Evolutionary conservation across 108 stramenopile species (phyloP).

Genomic region (Cyclostephanos tholiformis): DNA sequence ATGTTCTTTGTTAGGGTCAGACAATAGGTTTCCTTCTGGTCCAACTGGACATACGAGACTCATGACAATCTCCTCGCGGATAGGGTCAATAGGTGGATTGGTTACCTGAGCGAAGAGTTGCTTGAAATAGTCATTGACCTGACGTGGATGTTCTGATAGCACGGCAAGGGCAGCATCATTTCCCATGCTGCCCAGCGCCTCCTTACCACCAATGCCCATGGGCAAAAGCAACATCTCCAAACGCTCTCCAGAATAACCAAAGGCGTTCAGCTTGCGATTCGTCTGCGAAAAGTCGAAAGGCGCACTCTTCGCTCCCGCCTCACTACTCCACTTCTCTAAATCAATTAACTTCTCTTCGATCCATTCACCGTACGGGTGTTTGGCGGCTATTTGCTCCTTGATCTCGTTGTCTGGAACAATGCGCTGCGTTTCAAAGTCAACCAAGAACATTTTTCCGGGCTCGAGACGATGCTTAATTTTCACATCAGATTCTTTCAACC

Average conservation of each 20-base stretch:
- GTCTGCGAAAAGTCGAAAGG: constrained; percentile 80
- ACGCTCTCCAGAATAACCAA: constrained; percentile 95
- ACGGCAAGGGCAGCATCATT: constrained; percentile 97
- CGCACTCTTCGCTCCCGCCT: constrained; percentile 26
- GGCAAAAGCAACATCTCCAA: constrained; percentile 93
- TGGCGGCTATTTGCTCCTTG: constrained; percentile 91
- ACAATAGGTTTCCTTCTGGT: constrained; percentile 89
- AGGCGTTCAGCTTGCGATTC: constrained; percentile 85
- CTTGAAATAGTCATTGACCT: constrained; percentile 96
- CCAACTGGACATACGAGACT: constrained; percentile 96
- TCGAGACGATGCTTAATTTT: constrained; percentile 95
- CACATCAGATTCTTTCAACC: constrained; percentile 81
- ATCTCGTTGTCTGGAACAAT: constrained; percentile 97
- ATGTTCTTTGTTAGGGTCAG: constrained; percentile 72
- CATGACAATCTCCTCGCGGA: constrained; percentile 98
- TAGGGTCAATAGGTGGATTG: constrained; percentile 98
- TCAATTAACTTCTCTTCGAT: constrained; percentile 77
- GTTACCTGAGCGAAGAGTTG: constrained; percentile 99
- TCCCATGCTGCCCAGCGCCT: constrained; percentile 97
- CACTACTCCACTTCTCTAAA: constrained; percentile 77
- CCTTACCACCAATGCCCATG: constrained; percentile 93
- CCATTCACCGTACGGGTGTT: constrained; percentile 91
- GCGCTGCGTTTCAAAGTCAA: constrained; percentile 92
- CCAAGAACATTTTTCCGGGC: constrained; percentile 98
- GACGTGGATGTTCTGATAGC: constrained; percentile 91